Evolutionary conservation across 305 asterid species (phyloP).

Genomic region (Fraxinus sp.): DNA sequence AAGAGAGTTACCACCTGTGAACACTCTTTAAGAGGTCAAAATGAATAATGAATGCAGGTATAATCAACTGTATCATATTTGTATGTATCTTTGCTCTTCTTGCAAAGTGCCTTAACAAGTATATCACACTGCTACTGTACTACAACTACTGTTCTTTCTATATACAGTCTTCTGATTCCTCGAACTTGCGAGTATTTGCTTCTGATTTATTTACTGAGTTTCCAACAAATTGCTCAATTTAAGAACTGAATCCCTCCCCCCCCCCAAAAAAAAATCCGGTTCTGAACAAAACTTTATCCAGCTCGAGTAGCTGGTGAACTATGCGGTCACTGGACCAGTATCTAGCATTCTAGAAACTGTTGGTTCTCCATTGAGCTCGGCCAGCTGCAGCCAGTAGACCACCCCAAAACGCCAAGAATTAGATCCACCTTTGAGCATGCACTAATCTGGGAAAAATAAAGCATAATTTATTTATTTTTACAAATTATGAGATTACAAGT

Average conservation of each 20-base stretch:
- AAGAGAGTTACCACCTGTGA: not conserved
- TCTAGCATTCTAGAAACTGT: slow-evolving; percentile 62
- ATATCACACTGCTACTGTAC: slow-evolving; percentile 37
- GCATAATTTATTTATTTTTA: not conserved
- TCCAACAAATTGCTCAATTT: slow-evolving; percentile 20
- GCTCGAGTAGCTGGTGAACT: slow-evolving; percentile 35
- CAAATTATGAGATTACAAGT: not conserved
- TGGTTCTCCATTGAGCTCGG: slow-evolving; percentile 54
- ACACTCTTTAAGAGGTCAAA: not conserved
- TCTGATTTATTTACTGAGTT: slow-evolving; percentile 31
- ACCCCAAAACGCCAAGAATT: slow-evolving; percentile 79
- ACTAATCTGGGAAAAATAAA: slow-evolving; percentile 41
- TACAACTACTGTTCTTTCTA: slow-evolving; percentile 44
- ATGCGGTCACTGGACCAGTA: slow-evolving; percentile 22
- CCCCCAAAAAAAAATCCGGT: slow-evolving; percentile 22
- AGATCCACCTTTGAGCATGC: slow-evolving; percentile 75
- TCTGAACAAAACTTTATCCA: slow-evolving; percentile 50
- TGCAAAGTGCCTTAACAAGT: slow-evolving; percentile 28
- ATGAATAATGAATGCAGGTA: slow-evolving; percentile 2
- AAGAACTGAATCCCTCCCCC: not conserved
- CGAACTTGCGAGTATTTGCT: slow-evolving; percentile 29
- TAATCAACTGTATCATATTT: not conserved
- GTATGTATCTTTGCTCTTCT: not conserved
- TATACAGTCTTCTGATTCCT: slow-evolving; percentile 48
- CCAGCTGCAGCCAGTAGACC: slow-evolving; percentile 98